phyloP scores from a whole-genome alignment of 2,329 filamentous ascomycete genomes.

The Thermochaetoides dissita region DNA sequence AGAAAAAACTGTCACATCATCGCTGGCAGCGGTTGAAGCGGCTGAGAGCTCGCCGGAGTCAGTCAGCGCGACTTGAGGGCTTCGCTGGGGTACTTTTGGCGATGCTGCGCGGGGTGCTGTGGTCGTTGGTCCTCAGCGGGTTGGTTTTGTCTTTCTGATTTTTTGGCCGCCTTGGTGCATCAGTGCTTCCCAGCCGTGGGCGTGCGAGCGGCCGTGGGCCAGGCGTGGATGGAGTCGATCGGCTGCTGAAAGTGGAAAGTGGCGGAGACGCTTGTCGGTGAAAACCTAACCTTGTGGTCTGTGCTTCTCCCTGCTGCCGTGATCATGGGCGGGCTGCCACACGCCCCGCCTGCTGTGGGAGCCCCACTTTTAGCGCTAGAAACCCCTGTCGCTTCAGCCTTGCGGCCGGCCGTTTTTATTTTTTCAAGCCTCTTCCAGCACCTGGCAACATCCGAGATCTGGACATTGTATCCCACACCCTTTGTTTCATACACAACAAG shows the following conservation, averaged over 20 bases:
- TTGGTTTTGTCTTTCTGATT: conserved; percentile 8
- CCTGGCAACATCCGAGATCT: neutral
- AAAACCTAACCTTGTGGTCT: neutral
- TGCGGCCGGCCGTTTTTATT: conserved; percentile 6
- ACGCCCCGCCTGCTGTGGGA: neutral
- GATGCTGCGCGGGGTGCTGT: neutral
- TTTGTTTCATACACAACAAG: conserved; percentile 1
- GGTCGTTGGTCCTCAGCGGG: neutral
- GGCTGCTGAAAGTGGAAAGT: conserved; percentile 10
- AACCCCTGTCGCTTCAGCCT: conserved; percentile 4
- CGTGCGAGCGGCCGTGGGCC: no score
- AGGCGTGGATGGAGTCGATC: neutral
- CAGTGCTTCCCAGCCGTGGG: neutral
- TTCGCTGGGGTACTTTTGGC: neutral
- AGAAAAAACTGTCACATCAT: conserved; percentile 16
- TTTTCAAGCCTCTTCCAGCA: neutral
- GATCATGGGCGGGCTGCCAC: neutral
- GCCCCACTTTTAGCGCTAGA: conserved; percentile 3
- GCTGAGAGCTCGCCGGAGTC: conserved; percentile 3
- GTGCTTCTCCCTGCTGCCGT: conserved; percentile 5
- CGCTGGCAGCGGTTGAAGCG: conserved; percentile 6
- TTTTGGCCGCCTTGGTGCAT: conserved; percentile 1
- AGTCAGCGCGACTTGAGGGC: neutral
- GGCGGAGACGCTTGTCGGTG: conserved; percentile 6
- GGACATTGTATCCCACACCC: neutral